Evolutionary conservation across 176 grass and related monocot species (phyloP).

Genomic region (Avena eriantha): DNA sequence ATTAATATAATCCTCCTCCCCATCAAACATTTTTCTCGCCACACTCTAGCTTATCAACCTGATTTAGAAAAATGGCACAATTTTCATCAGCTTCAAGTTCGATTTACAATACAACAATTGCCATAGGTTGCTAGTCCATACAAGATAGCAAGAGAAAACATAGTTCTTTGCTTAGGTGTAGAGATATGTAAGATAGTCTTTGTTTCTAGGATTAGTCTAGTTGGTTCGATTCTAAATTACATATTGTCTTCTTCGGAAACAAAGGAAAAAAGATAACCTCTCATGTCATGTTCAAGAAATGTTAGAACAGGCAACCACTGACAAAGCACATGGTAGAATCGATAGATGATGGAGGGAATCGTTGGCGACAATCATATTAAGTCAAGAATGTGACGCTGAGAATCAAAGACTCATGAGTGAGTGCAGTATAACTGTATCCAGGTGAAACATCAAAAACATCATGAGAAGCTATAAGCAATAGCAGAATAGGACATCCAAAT

Average conservation of each 20-base stretch:
- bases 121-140: not conserved
- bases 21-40: slow-evolving; percentile 34
- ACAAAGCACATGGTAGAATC: not conserved
- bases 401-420: not conserved
- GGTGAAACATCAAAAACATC: not conserved
- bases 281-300: not conserved
- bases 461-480: not conserved
- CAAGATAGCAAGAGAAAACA: not conserved
- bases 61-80: slow-evolving; percentile 21
- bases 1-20: slow-evolving; percentile 54
- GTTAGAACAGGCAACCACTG: not conserved
- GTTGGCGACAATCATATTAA: not conserved
- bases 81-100: not conserved
- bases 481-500: not conserved
- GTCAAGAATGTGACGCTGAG: not conserved
- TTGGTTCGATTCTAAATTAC: too few relatives aligned
- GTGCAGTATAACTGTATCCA: not conserved
- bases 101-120: slow-evolving; percentile 1
- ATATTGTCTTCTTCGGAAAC: too few relatives aligned
- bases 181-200: too few relatives aligned
- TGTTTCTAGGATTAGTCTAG: too few relatives aligned
- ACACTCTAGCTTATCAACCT: slow-evolving; percentile 37
- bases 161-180: too few relatives aligned
- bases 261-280: too few relatives aligned
- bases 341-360: not conserved